Conservation (phyloP, 2,329 filamentous ascomycete genomes). For the Chaetomium sp. region DNA sequence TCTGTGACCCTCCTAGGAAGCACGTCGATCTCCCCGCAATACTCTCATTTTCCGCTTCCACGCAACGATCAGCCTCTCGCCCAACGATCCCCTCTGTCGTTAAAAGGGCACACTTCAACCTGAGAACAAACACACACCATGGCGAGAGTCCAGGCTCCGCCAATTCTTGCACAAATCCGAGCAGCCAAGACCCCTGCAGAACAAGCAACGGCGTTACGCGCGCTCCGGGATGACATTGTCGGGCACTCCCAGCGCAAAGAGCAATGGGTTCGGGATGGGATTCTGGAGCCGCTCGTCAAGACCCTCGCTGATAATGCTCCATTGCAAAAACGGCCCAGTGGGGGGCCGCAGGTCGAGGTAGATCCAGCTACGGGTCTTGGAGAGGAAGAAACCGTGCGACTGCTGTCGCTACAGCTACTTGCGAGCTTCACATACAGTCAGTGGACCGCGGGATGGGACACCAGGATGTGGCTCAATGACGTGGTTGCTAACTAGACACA, state of each 20-base stretch:
- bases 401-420: constrained; percentile 80
- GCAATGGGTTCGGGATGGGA: constrained; percentile 63
- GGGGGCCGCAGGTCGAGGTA: constrained; percentile 34
- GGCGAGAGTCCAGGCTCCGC: constrained; percentile 46
- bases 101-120: background rate
- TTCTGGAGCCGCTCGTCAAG: constrained; percentile 52
- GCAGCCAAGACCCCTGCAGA: constrained; percentile 46
- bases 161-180: constrained; percentile 51
- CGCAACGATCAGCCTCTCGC: background rate
- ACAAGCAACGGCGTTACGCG: constrained; percentile 56
- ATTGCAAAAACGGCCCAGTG: constrained; percentile 31
- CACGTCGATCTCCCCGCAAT: no score
- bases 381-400: constrained; percentile 59
- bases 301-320: constrained; percentile 35
- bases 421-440: constrained; percentile 79
- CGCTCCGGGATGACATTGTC: constrained; percentile 81
- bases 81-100: background rate
- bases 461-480: background rate
- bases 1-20: no score
- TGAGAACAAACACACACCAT: constrained; percentile 32
- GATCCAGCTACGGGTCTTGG: constrained; percentile 37
- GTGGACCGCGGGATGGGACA: constrained; percentile 18
- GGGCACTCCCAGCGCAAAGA: constrained; percentile 86
- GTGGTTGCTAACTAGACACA: constrained; percentile 30
- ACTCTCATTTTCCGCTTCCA: no score